These are phyloP conservation scores for Penicillium brevicompactum DNA, from an alignment of 2,329 filamentous ascomycete genomes.

Conservation along the genomic window DNA sequence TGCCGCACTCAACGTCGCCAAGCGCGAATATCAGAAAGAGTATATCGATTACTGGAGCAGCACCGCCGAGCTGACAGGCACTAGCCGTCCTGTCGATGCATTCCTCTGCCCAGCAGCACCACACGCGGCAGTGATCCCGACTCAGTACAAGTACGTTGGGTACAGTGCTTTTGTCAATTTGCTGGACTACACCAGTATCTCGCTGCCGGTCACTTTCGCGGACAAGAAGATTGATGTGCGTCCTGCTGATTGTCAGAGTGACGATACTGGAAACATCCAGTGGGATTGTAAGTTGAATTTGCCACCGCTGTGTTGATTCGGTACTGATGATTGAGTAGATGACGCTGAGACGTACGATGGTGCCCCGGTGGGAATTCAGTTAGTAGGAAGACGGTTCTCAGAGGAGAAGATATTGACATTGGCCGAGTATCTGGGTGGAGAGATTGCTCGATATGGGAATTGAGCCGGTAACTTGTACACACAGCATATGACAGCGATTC, in stretches of 20 bases:
- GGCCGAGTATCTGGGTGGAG: conserved; percentile 43
- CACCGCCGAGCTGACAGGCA: conserved; percentile 53
- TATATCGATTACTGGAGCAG: conserved; percentile 68
- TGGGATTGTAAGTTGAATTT: conserved; percentile 49
- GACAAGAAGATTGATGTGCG: conserved; percentile 54
- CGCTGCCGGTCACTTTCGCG: conserved; percentile 58
- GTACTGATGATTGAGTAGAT: conserved; percentile 33
- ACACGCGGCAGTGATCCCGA: conserved; percentile 44
- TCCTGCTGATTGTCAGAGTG: conserved; percentile 40
- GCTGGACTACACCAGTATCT: conserved; percentile 58
- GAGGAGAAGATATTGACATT: conserved; percentile 55
- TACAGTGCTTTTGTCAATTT: conserved; percentile 55
- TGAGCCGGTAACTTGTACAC: background rate
- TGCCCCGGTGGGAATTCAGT: conserved; percentile 51
- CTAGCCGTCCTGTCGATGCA: conserved; percentile 56
- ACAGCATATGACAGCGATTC: no score
- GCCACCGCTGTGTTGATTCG: background rate
- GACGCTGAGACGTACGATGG: conserved; percentile 53
- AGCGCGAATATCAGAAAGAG: conserved; percentile 57
- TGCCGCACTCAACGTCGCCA: conserved; percentile 54
- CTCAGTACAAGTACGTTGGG: conserved; percentile 50
- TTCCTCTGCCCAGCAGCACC: conserved; percentile 47
- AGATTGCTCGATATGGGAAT: conserved; percentile 13
- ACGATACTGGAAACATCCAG: conserved; percentile 49
- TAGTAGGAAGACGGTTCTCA: conserved; percentile 53